Evolutionary conservation across 768 basidiomycete species (phyloP).

Genomic region (Fibroporia radiculosa): DNA sequence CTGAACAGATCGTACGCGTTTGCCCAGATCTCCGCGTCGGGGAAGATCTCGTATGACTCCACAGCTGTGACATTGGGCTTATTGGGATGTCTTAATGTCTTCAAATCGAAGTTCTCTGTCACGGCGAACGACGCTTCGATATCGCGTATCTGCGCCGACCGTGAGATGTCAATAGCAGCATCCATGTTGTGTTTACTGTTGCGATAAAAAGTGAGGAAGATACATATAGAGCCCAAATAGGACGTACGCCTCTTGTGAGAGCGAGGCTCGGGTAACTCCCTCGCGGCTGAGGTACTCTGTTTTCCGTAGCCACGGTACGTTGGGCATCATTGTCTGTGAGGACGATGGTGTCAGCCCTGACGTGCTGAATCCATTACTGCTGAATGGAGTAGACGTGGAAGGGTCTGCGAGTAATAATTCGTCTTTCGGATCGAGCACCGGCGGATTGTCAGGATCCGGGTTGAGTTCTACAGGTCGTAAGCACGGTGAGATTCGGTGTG

Average conservation of each 20-base stretch:
- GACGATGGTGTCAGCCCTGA: slow-evolving; percentile 17
- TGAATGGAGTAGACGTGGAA: slow-evolving; percentile 34
- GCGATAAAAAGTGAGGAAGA: background rate
- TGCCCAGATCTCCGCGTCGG: slow-evolving; percentile 82
- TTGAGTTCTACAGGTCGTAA: slow-evolving; percentile 48
- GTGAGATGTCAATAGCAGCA: slow-evolving; percentile 60
- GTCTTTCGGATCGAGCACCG: slow-evolving; percentile 66
- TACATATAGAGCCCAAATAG: background rate
- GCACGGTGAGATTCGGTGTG: background rate
- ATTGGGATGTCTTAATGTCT: slow-evolving; percentile 63
- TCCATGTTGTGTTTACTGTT: slow-evolving; percentile 39
- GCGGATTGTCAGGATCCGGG: slow-evolving; percentile 53
- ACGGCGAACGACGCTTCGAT: slow-evolving; percentile 74
- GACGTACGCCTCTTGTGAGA: slow-evolving; percentile 49
- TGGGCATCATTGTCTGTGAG: slow-evolving; percentile 35
- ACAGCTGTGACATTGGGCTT: slow-evolving; percentile 69
- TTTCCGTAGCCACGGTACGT: slow-evolving; percentile 88
- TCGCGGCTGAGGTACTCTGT: slow-evolving; percentile 81
- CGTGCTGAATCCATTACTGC: slow-evolving; percentile 9
- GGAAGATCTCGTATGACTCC: slow-evolving; percentile 76
- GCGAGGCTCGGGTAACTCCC: slow-evolving; percentile 37
- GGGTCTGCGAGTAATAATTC: slow-evolving; percentile 69
- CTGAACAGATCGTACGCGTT: slow-evolving; percentile 85
- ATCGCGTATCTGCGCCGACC: slow-evolving; percentile 63
- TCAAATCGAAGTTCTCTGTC: slow-evolving; percentile 54